Base-by-base conservation (phyloP, 352 stramenopile genomes). In the Globisporangium apiculatum region DNA sequence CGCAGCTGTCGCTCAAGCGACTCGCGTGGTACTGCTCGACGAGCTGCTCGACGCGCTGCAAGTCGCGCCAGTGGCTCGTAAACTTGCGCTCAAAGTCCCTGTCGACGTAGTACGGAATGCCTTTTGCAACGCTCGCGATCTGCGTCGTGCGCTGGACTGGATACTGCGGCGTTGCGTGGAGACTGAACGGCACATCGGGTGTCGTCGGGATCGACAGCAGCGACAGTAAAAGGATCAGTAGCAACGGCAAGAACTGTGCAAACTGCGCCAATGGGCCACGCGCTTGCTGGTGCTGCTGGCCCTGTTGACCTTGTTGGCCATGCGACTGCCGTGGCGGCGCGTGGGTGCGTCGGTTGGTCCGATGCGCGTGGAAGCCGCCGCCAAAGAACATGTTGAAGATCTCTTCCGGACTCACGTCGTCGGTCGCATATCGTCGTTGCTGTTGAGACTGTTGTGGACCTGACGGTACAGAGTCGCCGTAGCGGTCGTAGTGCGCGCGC, bases 301-400 rank as follows among this genome's bases (percentile, higher is more conserved):
- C 55, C 40, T 66, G 62, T 8, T 65, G 66, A n/a, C 64, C 67
- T 36, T 72, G 64, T 14, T 42, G 45, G 5, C 51, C 48, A 17
- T 62, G 57, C 50, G 49, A 61, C 5, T 41, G 48, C 40, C 40
- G 40, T 12, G 40, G 7, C 9, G 50, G 40, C 1, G 57, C 40
- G 17, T 64, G 58, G 3, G 52, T 18, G 40, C 59, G 59, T 18
- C 71, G 68, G 24, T 45, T 67, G 60, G 7, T 8, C 7, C 79
- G 86, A 40, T 86, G 73, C 35, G 71, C 63, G 56, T 73, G 81
- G 58, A 93, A 88, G 36, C 82, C 79, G 11, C 85, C 86, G 45
- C 87, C 87, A 58, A 96, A 96, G 60, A 96, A 94, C 83, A 95
- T 94, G 72, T 94, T 95, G 71, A 96, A 96, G 71, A 96, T 94